A percentile compares a stretch with the other conserved stretches of the same genome.
Conservation (phyloP, 345 rosid species). For the Eucalyptus sp. region DNA sequence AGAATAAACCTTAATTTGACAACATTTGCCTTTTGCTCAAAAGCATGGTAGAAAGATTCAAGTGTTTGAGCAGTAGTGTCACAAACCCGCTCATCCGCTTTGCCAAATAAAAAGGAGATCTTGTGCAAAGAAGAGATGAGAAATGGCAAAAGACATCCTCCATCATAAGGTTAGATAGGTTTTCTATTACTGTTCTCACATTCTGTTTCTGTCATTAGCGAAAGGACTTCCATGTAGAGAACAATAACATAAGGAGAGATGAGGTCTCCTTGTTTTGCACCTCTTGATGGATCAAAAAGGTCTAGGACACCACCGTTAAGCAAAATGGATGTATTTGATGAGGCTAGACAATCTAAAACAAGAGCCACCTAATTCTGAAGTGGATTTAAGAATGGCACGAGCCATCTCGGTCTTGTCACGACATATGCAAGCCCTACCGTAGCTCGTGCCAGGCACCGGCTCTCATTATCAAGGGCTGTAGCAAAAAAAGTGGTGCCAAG, state of each 20-base stretch:
- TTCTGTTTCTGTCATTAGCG: neutral
- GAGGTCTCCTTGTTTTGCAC: neutral
- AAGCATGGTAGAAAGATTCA: neutral
- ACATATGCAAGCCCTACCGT: fast-evolving
- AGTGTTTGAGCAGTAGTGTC: neutral
- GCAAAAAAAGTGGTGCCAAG: neutral
- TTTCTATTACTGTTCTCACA: neutral
- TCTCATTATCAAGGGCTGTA: fast-evolving
- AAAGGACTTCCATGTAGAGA: neutral
- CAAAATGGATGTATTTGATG: neutral
- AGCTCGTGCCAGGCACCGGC: fast-evolving
- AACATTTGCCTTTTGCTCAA: neutral
- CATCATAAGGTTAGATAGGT: no score
- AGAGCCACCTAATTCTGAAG: neutral
- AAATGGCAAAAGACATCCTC: no score
- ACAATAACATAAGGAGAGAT: neutral
- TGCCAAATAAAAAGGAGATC: no score
- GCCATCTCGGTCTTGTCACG: fast-evolving
- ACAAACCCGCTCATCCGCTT: no score
- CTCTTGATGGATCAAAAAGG: neutral
- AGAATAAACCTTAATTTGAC: neutral
- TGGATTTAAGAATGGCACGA: fast-evolving
- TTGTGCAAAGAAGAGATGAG: no score
- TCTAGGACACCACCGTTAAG: neutral
- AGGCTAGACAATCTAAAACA: neutral